Evolutionary conservation across 2,329 filamentous ascomycete species (phyloP).

Genomic region (Xylariales sp.): DNA sequence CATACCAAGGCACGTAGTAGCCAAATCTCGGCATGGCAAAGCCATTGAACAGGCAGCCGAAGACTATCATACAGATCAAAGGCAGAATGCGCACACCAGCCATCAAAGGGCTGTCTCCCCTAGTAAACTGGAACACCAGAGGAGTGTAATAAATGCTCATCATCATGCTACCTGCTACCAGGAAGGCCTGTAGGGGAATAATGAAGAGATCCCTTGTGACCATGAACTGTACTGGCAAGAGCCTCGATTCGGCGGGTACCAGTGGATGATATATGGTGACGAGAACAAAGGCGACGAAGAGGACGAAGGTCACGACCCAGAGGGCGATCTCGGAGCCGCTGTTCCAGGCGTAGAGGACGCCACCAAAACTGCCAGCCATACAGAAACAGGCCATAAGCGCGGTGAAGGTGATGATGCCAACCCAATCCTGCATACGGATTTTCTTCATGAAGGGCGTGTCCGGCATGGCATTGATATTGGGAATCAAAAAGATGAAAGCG

Average conservation of each 20-base stretch:
- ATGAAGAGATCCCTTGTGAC: constrained; percentile 13
- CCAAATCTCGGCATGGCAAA: constrained; percentile 1
- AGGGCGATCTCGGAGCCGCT: constrained; percentile 37
- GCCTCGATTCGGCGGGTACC: constrained; percentile 27
- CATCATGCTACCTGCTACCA: constrained; percentile 4
- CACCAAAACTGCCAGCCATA: constrained; percentile 47
- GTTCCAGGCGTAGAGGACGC: constrained; percentile 41
- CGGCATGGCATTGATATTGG: constrained; percentile 13
- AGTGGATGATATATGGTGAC: constrained; percentile 35
- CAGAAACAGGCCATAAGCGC: constrained; percentile 35
- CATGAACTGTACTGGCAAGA: constrained; percentile 39
- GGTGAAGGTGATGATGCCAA: constrained; percentile 37
- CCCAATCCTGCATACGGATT: constrained; percentile 34
- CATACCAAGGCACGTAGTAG: constrained; percentile 5
- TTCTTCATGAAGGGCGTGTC: constrained; percentile 18
- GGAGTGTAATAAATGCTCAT: constrained; percentile 40
- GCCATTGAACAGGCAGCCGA: constrained; percentile 1
- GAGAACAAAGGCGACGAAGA: constrained; percentile 35
- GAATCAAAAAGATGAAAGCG: constrained; percentile 24
- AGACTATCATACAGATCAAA: constrained; percentile 6
- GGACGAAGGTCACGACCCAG: constrained; percentile 36
- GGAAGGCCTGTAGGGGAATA: constrained; percentile 16
- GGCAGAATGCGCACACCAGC: constrained; percentile 26
- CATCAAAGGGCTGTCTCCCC: constrained; percentile 31
- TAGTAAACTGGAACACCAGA: constrained; percentile 42